Evolutionary conservation across 1,139 yeast species (phyloP), one percentile per base, ranked within the genome.

Genomic region (Yamadazyma jaroonii): DNA sequence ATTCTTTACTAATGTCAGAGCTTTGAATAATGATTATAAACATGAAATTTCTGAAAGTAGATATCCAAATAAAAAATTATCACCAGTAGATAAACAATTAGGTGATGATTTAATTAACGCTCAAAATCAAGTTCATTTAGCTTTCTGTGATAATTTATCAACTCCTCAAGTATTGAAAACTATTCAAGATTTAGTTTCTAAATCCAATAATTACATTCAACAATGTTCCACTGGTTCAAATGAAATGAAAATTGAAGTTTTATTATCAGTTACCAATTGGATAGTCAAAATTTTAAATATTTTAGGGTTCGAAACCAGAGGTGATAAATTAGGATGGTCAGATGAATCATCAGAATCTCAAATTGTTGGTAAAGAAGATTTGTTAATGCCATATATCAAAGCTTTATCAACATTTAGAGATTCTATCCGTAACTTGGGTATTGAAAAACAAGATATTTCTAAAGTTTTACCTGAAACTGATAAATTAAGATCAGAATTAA

Each of bases 81-180:
- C 74, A 1, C 36, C 43, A 1, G 46, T 53, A 4, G 97, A 89
- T 57, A 77, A 74, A 48, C 63, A 67, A 28, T 67, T 88, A 33
- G 62, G 77, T 31, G 56, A 57, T 2, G 79, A 77, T 23, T 71
- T 89, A 42, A 60, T 62, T 6, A 52, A 50, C 1, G 67, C 87
- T 11, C 84, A 85, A 59, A 61, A 59, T n/a, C 77, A 72, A 25
- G 87, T 84, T 3, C 87, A 89, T 54, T 68, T 61, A 25, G 85
- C 95, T 2, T 86, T 92, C 63, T 83, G 95, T 59, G 98, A 92
- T 57, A 92, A 88, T 57, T 70, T 92, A 46, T 65, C 90, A 3
- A 84, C 95, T 1, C 90, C 95, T 5, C 74, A 67, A 45, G 96
- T 83, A 0, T 64, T 92, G 45, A 77, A 84, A 48, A 59, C 65